These are phyloP conservation scores for Fallopia convolvulus DNA, from an alignment of 148 eudicot species.

Conservation along the genomic window DNA sequence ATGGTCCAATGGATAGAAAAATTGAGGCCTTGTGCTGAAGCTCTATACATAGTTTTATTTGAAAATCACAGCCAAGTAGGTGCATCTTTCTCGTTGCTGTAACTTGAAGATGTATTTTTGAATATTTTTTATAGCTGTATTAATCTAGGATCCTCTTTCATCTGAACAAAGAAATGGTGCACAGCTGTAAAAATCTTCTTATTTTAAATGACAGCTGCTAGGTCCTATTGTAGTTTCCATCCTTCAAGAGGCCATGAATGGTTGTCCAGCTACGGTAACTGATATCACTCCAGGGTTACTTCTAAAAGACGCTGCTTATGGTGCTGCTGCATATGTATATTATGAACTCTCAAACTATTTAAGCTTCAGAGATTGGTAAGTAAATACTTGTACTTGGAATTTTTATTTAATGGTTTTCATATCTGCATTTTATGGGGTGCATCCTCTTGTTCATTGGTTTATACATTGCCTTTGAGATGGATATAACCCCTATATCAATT, in stretches of 20 bases:
- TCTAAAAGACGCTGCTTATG: constrained; percentile 98
- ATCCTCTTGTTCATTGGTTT: no score
- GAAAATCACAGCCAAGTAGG: constrained; percentile 94
- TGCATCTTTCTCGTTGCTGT: constrained; percentile 13
- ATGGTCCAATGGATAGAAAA: constrained; percentile 93
- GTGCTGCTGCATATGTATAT: constrained; percentile 95
- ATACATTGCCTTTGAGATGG: no score
- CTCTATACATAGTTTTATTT: constrained; percentile 87
- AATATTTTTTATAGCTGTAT: background rate
- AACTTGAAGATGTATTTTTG: background rate
- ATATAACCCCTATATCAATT: no score
- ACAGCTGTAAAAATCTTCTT: constrained; percentile 5
- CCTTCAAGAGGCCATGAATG: constrained; percentile 96
- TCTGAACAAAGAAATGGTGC: background rate
- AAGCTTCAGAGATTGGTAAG: constrained; percentile 94
- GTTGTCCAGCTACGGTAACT: constrained; percentile 71
- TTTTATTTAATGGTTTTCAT: background rate
- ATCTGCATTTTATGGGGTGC: background rate
- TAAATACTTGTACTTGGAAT: background rate
- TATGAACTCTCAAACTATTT: constrained; percentile 96
- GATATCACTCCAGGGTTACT: constrained; percentile 82
- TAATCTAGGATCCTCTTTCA: background rate
- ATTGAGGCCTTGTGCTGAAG: constrained; percentile 99
- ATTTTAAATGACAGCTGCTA: constrained; percentile 53
- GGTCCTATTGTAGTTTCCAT: constrained; percentile 96